Percentiles rank a stretch among this genome's conserved stretches.
These are phyloP conservation scores for Candida saitoana DNA, from an alignment of 805 yeast genomes.

Conservation along the genomic window DNA sequence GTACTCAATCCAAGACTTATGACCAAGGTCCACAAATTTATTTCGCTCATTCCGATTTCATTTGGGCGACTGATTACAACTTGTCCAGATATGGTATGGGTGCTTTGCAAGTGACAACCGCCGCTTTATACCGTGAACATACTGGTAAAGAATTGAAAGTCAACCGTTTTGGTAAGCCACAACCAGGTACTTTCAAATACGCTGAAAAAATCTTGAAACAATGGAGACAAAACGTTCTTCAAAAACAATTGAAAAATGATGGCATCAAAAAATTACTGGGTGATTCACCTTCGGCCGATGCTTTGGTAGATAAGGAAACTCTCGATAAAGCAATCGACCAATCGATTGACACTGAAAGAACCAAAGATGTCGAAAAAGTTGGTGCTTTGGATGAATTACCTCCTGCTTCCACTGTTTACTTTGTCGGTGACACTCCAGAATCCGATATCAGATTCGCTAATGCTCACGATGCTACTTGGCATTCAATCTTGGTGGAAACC, in stretches of 20 bases:
- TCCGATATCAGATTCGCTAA: conserved; percentile 85
- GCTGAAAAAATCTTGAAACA: conserved; percentile 71
- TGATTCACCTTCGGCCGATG: conserved; percentile 40
- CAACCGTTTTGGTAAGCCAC: conserved; percentile 86
- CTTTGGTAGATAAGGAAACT: conserved; percentile 16
- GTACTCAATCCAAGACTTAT: conserved; percentile 65
- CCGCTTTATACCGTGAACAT: conserved; percentile 78
- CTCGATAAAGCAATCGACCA: conserved; percentile 4
- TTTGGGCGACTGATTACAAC: conserved; percentile 87
- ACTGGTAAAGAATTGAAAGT: conserved; percentile 79
- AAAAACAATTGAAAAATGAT: conserved; percentile 50
- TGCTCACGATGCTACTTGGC: conserved; percentile 82
- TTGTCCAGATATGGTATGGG: conserved; percentile 91
- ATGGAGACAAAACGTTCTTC: conserved; percentile 78
- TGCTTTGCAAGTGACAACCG: conserved; percentile 83
- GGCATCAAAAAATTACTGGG: conserved; percentile 40
- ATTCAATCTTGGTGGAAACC: conserved; percentile 77
- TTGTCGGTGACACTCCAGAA: conserved; percentile 89
- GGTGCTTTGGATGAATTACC: conserved; percentile 51
- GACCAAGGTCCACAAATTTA: conserved; percentile 79
- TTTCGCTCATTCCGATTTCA: conserved; percentile 88
- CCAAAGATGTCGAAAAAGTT: conserved; percentile 16
- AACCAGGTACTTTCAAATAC: conserved; percentile 77
- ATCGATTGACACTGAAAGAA: conserved; percentile 5
- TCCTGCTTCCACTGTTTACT: conserved; percentile 81